Evolutionary conservation across 192 early-diverging fungal genomes (phyloP).

Genomic region (Dimargaris xerosporica): DNA sequence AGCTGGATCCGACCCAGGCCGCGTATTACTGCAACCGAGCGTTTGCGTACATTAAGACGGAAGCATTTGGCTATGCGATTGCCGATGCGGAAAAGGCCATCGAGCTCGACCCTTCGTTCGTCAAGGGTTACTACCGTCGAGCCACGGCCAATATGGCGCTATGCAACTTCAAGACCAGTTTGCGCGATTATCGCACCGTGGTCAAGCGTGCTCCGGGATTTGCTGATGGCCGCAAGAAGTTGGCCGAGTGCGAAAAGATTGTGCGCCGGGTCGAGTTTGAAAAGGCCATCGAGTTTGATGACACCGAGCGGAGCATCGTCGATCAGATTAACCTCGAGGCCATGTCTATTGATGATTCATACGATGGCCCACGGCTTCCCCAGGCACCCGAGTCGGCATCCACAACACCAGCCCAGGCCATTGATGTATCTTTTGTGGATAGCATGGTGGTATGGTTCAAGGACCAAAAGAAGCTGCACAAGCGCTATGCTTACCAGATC

Average conservation of each 20-base stretch:
- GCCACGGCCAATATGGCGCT: conserved; percentile 80
- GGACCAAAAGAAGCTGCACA: conserved; percentile 80
- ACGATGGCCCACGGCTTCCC: conserved; percentile 68
- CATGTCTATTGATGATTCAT: conserved; percentile 47
- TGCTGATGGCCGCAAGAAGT: conserved; percentile 58
- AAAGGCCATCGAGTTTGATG: conserved; percentile 69
- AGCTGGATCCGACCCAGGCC: conserved; percentile 62
- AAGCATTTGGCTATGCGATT: conserved; percentile 73
- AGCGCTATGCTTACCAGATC: conserved; percentile 76
- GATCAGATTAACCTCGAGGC: conserved; percentile 31
- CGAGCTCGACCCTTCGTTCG: conserved; percentile 58
- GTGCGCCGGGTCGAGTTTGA: conserved; percentile 77
- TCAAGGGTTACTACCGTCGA: conserved; percentile 91
- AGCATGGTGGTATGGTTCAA: conserved; percentile 63
- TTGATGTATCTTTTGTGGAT: conserved; percentile 67
- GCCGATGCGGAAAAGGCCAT: conserved; percentile 74
- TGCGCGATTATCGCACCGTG: conserved; percentile 58
- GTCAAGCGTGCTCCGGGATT: conserved; percentile 64
- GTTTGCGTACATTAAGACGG: conserved; percentile 68
- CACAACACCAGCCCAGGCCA: conserved; percentile 38
- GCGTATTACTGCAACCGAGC: conserved; percentile 88
- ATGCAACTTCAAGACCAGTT: conserved; percentile 70
- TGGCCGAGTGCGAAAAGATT: conserved; percentile 83
- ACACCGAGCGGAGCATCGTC: conserved; percentile 19
- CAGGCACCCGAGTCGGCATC: conserved; percentile 13